Base-by-base conservation (phyloP, 768 basidiomycete species). In the Lactarius trivialis region DNA sequence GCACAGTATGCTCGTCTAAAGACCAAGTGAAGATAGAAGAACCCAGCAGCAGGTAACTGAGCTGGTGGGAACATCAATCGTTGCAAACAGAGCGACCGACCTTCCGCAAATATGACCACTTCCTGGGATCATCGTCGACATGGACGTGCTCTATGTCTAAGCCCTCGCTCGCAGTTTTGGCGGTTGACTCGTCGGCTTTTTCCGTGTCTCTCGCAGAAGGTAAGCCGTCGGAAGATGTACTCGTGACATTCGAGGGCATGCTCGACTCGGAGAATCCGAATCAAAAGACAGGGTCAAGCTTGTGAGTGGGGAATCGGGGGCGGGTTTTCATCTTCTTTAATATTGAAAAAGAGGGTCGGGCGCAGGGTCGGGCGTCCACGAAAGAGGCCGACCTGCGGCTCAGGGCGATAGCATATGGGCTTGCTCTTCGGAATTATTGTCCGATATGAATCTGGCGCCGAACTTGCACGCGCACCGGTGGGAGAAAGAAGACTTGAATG, bases 71-170 rank as follows among this genome's bases (percentile, higher is more conserved):
- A 34, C 50, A 64, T 41, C 24, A 36, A 24, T 7, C 2, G 33
- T 15, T 0, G 32, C n/a, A 2, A 4, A 36, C 9, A 14, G 17
- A 19, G 19, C 33, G 33, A 64, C 73, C 30, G 55, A 82, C 85
- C 78, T 88, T 88, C 66, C 82, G 78, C 36, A 77, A 55, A 32
- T 66, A 60, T 9, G 81, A 80, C 86, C 86, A 88, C 61, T 74
- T 69, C 55, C 84, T 79, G 14, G 86, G 86, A 70, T 88, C 86
- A 63, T 88, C 79, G 17, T 73, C 67, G 19, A 88, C 76, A 6
- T 78, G 74, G 55, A 77, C 73, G 69, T 81, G 82, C 65, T 83
- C 82, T 54, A 83, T 81, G 67, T 83, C 82, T 33, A 60, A 43
- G 24, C 24, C 14, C 36, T 39, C 37, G 39, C n/a, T 54, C 36